Evolutionary conservation across 2,329 filamentous ascomycete genomes (phyloP), one percentile per base, ranked within the genome.

Genomic region (Coccinonectria pachysandricola): DNA sequence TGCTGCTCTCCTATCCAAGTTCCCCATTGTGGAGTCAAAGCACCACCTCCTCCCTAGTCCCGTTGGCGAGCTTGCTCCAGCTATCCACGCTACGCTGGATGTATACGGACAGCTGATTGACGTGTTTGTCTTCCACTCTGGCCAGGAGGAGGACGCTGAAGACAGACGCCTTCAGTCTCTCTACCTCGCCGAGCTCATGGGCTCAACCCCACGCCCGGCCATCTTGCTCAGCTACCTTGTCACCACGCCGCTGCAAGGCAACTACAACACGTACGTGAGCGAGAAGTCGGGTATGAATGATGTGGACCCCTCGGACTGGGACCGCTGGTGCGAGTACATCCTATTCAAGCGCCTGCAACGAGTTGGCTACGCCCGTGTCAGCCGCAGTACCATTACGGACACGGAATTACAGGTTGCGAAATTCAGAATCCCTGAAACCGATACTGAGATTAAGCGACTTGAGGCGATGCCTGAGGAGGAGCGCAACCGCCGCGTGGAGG

Each of bases 291-390:
- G 86, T 7, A 98, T 98, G 91, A 77, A 83, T 47, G 91, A 98
- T 48, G 91, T 98, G 25, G 91, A 98, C 48, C 72, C 78, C 0
- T 77, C 67, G 3, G 91, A 98, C 53, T 94, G 86, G 86, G 91
- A 98, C 54, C 68, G 91, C 29, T 98, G 91, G 91, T 98, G 91
- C 62, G 88, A 98, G 62, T 98, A 98, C 56, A 95, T 98, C 40
- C 62, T 98, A 14, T 98, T 85, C 67, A 95, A 95, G 65, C 77
- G 77, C 8, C 59, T 98, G 36, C 79, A 77, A 56, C 71, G 88
- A 35, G 79, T 81, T 0, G 88, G 85, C 2, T 98, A 98, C 52
- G 91, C 91, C 4, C 68, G 91, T 28, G 79, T 98, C 27, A 88
- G 80, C 45, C 70, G 91, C 43, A 77, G 78, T 43, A 92, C 84